A percentile compares a stretch with the other conserved stretches of the same genome.
phyloP scores from a whole-genome alignment of 345 rosid genomes.

The Eucalyptus viminalis region DNA sequence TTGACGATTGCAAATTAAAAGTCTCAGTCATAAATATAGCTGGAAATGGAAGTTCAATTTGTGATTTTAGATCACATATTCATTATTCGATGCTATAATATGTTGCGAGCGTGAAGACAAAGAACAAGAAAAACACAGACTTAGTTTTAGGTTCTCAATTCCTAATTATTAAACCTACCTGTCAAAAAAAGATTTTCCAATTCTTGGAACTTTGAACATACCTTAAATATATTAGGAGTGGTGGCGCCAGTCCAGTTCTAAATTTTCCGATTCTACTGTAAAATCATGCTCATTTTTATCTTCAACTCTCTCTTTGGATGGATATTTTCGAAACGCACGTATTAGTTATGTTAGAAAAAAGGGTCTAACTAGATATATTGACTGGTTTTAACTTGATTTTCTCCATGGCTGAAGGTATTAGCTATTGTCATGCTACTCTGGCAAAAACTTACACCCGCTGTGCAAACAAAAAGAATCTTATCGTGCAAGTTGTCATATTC shows the following conservation, averaged over 20 bases:
- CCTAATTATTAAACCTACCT: background rate
- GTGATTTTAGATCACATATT: no score
- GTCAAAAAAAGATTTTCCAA: no score
- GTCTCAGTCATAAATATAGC: rapidly evolving
- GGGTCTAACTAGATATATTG: background rate
- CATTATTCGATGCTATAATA: background rate
- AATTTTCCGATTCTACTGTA: no score
- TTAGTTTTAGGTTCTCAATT: no score
- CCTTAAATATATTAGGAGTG: background rate
- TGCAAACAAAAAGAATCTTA: background rate
- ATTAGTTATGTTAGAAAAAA: background rate
- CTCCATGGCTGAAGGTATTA: background rate
- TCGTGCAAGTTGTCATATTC: background rate
- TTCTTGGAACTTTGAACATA: no score
- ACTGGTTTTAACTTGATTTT: background rate
- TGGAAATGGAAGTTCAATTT: rapidly evolving
- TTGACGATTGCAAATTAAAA: no score
- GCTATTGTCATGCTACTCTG: background rate
- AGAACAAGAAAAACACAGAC: background rate
- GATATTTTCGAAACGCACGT: background rate
- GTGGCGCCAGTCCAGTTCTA: no score
- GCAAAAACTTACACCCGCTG: background rate
- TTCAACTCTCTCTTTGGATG: background rate
- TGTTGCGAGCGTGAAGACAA: no score
- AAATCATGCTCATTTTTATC: background rate